phyloP scores from a whole-genome alignment of 2,329 filamentous ascomycete genomes.

The Hymenoscyphus infarciens region DNA sequence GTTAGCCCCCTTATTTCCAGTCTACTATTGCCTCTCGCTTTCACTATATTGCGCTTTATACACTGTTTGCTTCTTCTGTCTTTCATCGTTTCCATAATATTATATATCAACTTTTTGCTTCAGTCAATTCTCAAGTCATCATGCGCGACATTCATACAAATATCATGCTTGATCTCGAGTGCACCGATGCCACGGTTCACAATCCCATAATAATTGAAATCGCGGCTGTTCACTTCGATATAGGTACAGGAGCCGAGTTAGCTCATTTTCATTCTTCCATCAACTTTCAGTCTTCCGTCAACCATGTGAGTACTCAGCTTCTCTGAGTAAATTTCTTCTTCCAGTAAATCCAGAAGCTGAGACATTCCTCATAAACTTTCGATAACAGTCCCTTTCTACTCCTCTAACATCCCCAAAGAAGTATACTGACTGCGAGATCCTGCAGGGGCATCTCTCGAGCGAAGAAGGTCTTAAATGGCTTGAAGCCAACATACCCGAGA shows the following conservation, averaged over 20 bases:
- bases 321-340: too few relatives aligned
- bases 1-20: too few relatives aligned
- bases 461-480: slow-evolving; percentile 14
- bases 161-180: slow-evolving; percentile 26
- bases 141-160: slow-evolving; percentile 19
- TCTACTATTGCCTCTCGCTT: too few relatives aligned
- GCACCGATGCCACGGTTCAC: slow-evolving; percentile 4
- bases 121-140: not conserved
- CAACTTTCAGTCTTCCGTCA: slow-evolving; percentile 16
- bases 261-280: slow-evolving; percentile 13
- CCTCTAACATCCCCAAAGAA: too few relatives aligned
- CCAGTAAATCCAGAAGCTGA: too few relatives aligned
- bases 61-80: not conserved
- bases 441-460: too few relatives aligned
- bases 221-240: slow-evolving; percentile 21
- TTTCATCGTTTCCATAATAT: not conserved
- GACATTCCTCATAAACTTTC: too few relatives aligned
- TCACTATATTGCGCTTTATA: not conserved
- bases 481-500: slow-evolving; percentile 13
- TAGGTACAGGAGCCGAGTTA: slow-evolving; percentile 19
- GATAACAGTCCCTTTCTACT: too few relatives aligned
- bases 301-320: too few relatives aligned
- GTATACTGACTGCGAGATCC: too few relatives aligned
- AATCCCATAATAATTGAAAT: slow-evolving; percentile 22
- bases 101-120: not conserved